Percentiles rank a stretch among this genome's conserved stretches.
Evolutionary conservation across 352 stramenopile species (phyloP).

Genomic region (Blastocystis hominis): DNA sequence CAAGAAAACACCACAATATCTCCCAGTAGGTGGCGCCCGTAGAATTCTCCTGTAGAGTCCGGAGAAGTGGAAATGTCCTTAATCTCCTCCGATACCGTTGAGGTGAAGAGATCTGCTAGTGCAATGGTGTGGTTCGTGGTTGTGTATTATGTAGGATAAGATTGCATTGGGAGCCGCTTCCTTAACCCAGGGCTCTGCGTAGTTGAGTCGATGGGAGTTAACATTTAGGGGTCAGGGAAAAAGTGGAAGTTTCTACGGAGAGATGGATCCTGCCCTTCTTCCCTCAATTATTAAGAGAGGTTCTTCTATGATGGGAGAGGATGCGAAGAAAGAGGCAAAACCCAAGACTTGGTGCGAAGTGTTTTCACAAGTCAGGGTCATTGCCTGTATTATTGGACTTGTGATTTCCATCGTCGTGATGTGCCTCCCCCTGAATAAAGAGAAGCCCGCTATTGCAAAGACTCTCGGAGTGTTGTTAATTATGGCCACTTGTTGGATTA

Average conservation of each 20-base stretch:
- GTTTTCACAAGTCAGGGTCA: background rate
- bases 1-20: too few species aligned
- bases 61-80: too few species aligned
- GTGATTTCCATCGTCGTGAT: background rate
- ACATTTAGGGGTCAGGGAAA: background rate
- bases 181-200: background rate
- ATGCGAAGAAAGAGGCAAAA: background rate
- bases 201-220: background rate
- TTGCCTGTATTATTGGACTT: background rate
- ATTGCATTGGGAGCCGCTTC: background rate
- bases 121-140: background rate
- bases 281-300: conserved; percentile 16
- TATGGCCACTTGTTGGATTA: conserved; percentile 44
- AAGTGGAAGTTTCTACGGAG: conserved; percentile 2
- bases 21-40: too few species aligned
- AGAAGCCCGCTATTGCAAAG: background rate
- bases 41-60: too few species aligned
- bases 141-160: background rate
- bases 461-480: background rate
- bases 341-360: background rate
- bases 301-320: background rate
- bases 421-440: background rate
- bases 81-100: background rate
- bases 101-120: background rate
- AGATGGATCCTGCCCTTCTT: conserved; percentile 34